Evolutionary conservation across 768 basidiomycete species (phyloP).

Genomic region (Kwoniella newhampshirensis): DNA sequence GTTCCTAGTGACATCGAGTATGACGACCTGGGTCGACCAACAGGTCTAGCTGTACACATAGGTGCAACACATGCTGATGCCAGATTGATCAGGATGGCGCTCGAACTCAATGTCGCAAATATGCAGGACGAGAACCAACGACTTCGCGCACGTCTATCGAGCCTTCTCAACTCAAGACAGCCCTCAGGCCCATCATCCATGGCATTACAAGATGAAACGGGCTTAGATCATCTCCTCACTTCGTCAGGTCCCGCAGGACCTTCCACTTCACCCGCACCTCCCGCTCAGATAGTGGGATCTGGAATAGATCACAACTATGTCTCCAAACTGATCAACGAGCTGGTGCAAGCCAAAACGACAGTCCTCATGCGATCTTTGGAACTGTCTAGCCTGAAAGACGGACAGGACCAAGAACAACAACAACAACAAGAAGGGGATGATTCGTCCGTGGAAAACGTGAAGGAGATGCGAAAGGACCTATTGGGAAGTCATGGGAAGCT

Average conservation of each 20-base stretch:
- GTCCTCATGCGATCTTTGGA: conserved; percentile 25
- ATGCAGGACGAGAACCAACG: conserved; percentile 47
- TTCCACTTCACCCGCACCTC: not conserved
- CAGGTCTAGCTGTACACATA: no score
- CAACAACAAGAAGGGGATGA: no score
- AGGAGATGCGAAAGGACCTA: conserved; percentile 17
- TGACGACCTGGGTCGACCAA: no score
- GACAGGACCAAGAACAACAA: not conserved
- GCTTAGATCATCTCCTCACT: not conserved
- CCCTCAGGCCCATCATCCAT: not conserved
- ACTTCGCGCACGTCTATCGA: conserved; percentile 34
- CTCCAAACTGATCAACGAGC: conserved; percentile 27
- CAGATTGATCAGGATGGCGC: conserved; percentile 8
- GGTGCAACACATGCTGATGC: conserved; percentile 3
- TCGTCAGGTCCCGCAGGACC: not conserved
- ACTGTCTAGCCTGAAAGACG: conserved; percentile 9
- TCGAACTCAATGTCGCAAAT: conserved; percentile 37
- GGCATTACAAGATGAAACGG: not conserved
- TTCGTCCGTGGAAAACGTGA: not conserved
- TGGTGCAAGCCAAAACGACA: conserved; percentile 14
- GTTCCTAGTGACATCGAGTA: no score
- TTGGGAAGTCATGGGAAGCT: conserved; percentile 9
- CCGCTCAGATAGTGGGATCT: conserved; percentile 3
- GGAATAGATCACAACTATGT: conserved; percentile 34
- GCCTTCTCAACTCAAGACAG: conserved; percentile 18